Base-by-base conservation (phyloP, 1,139 yeast genomes). In the Saccharomyces pastorianus region DNA sequence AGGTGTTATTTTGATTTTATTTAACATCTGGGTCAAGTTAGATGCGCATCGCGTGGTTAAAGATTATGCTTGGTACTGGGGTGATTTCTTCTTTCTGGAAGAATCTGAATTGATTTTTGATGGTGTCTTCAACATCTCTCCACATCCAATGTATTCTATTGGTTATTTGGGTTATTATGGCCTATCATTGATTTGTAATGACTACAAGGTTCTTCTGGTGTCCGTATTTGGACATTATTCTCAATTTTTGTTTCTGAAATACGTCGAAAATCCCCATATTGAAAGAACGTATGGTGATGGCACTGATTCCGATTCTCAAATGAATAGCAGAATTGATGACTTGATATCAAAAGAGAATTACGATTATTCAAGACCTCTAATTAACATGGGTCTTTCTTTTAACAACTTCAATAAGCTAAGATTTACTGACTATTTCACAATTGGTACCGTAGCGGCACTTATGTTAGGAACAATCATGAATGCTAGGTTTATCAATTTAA, bases 1-100 rank as follows among this genome's bases (percentile, higher is more conserved):
- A 8, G 87, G 88, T 11, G 56, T 71, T 0, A 54, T 69, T 6
- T 76, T 88, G 61, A 80, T 87, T 56, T 61, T 84, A 49, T 88
- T 88, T 74, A 88, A 88, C 66, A 75, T 85, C 48, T 88, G 95
- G 95, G 96, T 88, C 51, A 88, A 88, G 68, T 75, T 88, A n/a
- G 93, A 88, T 70, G 96, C 96, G 42, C 96, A 88, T 68, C 80
- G 90, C 61, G 91, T 89, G 27, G 91, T 88, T 55, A 88, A 88
- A 67, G 96, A 88, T 69, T 89, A 84, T 67, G 96, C 96, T 9
- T 88, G 96, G 96, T 88, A 88, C 71, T 88, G 96, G 96, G 96
- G 96, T 32, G 96, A 29, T 29, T 29, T 29, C 13, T 29, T 29
- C 32, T 29, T 29, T 29, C 13, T 29, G n/a, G 32, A 29, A 88